Evolutionary conservation across 495 filamentous ascomycete species (phyloP).

Genomic region (Xylaria grammica): DNA sequence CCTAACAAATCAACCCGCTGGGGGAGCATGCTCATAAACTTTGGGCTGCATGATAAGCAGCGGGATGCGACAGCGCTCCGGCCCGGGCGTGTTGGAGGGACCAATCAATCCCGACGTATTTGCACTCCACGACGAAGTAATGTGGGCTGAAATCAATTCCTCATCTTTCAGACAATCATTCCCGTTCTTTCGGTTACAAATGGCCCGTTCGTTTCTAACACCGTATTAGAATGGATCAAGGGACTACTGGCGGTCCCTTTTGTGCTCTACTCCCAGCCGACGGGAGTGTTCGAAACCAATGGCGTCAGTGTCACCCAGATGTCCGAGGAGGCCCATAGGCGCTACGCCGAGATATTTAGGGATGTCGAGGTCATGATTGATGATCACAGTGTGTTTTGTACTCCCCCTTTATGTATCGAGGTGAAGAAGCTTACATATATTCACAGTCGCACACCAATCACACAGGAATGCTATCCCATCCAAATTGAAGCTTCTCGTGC

Average conservation of each 20-base stretch:
- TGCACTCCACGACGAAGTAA: not conserved
- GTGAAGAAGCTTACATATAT: not conserved
- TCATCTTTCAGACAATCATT: slow-evolving; percentile 22
- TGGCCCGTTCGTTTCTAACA: slow-evolving; percentile 15
- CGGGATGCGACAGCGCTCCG: not conserved
- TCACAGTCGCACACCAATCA: slow-evolving; percentile 71
- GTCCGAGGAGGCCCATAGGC: slow-evolving; percentile 70
- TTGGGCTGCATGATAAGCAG: not conserved
- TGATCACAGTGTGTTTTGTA: slow-evolving; percentile 75
- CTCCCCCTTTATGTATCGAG: not conserved
- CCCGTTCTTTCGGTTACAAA: slow-evolving; percentile 8
- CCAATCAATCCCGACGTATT: not conserved
- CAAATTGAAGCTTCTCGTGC: slow-evolving; percentile 91
- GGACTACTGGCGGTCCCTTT: slow-evolving; percentile 95
- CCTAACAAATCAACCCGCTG: slow-evolving; percentile 1
- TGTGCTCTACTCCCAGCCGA: slow-evolving; percentile 94
- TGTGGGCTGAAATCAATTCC: slow-evolving; percentile 11
- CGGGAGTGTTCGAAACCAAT: slow-evolving; percentile 71
- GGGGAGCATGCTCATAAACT: not conserved
- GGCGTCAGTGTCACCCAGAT: slow-evolving; percentile 65
- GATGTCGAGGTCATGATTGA: slow-evolving; percentile 91
- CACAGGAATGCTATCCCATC: slow-evolving; percentile 69
- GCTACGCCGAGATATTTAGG: slow-evolving; percentile 93
- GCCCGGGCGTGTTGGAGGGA: not conserved
- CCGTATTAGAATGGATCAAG: slow-evolving; percentile 64